Evolutionary conservation across 257 asterid genomes (phyloP).

Genomic region (Leptodermis oblonga): DNA sequence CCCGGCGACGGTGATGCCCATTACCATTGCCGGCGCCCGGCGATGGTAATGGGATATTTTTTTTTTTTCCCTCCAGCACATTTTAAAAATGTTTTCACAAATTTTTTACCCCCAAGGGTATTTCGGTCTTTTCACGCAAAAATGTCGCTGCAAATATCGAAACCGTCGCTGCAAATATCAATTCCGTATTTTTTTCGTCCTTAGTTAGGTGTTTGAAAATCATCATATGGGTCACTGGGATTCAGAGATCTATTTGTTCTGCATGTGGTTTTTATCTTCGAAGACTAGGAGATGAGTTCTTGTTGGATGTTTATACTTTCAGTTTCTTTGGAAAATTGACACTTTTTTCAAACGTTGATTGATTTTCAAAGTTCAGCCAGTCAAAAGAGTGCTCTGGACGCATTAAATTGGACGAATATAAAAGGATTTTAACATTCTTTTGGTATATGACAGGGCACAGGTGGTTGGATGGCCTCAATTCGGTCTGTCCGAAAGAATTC

Average conservation of each 20-base stretch:
- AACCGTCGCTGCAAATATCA: no score
- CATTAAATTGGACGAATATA: slow-evolving; percentile 1
- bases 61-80: no score
- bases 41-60: no score
- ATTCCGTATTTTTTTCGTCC: not conserved
- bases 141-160: no score
- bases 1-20: no score
- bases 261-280: slow-evolving; percentile 3
- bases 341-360: not conserved
- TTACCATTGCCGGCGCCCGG: no score
- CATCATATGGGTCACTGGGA: not conserved
- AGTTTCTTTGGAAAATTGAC: not conserved
- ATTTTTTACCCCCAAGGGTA: no score
- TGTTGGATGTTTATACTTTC: not conserved
- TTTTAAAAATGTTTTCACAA: no score
- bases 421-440: no score
- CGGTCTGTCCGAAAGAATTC: slow-evolving; percentile 75
- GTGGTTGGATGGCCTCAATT: slow-evolving; percentile 95
- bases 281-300: not conserved
- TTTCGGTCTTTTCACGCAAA: no score
- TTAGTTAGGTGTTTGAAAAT: not conserved
- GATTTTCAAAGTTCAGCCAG: not conserved
- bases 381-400: not conserved
- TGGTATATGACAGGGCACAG: slow-evolving; percentile 55
- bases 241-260: slow-evolving; percentile 4